Evolutionary conservation across 2,329 filamentous ascomycete genomes (phyloP), one percentile per base, ranked within the genome.

Genomic region (Lecanicillium sp.): DNA sequence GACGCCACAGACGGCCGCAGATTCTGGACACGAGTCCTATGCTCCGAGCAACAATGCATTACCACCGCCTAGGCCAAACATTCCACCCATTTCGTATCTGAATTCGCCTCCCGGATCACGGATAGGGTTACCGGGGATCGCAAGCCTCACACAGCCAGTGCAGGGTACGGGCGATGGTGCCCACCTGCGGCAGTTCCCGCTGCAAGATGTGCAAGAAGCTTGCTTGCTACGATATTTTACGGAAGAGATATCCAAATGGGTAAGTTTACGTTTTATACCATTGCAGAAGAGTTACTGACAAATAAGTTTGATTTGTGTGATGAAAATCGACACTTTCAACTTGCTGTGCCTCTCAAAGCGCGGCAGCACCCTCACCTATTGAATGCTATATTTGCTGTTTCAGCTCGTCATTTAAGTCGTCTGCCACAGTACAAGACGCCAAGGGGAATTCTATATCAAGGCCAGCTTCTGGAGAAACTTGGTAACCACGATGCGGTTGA

Each of bases 361-460:
- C 58, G 62, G 10, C 55, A 60, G 2, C 65, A 69, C 15, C 57
- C 67, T 7, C 66, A 66, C 5, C 54, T 69, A 1, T 60, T 69
- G n/a, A 61, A 68, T 39, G 63, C 67, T 26, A 64, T 68, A n/a
- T 68, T 69, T 42, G 67, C 67, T 1, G 61, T 69, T 1, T 65
- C 67, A 4, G 64, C 67, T 0, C 65, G 67, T 4, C 67, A 68
- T 48, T 54, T 69, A 3, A 65, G 62, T 12, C 65, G 67, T 1
- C 51, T 69, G 2, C 67, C 67, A 0, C 62, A 66, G 36, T 69
- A 64, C 55, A 65, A 61, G 47, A 66, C 67, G 3, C 47, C 59
- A 2, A 54, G 52, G 2, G 66, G 67, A 1, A 62, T 69, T 11
- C 32, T 63, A 1, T 69, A 69, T 46, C 64, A 67, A 26, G 66